Base-by-base conservation (phyloP, 202 grass and related monocot genomes). In the Eragrostis tef region DNA sequence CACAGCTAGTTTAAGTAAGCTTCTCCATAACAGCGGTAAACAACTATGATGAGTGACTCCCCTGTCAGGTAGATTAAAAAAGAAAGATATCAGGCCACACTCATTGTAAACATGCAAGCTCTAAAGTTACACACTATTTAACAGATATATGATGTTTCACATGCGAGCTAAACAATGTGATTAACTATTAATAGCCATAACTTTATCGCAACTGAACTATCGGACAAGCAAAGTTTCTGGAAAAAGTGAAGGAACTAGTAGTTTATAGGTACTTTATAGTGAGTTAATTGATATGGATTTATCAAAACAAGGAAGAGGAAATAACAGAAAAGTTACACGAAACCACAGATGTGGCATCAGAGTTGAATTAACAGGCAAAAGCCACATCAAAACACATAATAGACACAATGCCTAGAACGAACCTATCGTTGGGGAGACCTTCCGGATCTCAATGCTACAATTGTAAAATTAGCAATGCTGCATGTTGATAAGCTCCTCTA, bases 31-130 rank as follows among this genome's bases (percentile, higher is more conserved):
- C 62, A 61, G 27, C 65, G 67, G 56, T 20, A 41, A 80, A 81
- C 45, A 73, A 66, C 57, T 65, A 9, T 3, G 12, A 75, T 62
- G 41, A 70, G 64, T 21, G 64, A 44, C 47, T 6, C 39, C 49
- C 74, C 89, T 91, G 86, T 39, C 26, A 65, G 82, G 56, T 58
- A 85, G 13, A 34, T 57, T 83, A 52, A 17, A 52, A 16, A 31
- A 14, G 75, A 79, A 11, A 11, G 6, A 75, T 42, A 65, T 88
- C 21, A 85, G 78, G 22, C 21, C 8, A 79, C 77, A 81, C 68
- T 81, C 60, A 4, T 29, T 15, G 16, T 21, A 14, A 80, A 76
- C 42, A 36, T 34, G 6, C 3, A 26, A 59, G 5, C 49, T 75
- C 50, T 9, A 72, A 7, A 68, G 74, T n/a, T n/a, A 71, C 51